Evolutionary conservation across 1,284 basidiomycete genomes (phyloP).

Genomic region (Ganoderma multipileum): DNA sequence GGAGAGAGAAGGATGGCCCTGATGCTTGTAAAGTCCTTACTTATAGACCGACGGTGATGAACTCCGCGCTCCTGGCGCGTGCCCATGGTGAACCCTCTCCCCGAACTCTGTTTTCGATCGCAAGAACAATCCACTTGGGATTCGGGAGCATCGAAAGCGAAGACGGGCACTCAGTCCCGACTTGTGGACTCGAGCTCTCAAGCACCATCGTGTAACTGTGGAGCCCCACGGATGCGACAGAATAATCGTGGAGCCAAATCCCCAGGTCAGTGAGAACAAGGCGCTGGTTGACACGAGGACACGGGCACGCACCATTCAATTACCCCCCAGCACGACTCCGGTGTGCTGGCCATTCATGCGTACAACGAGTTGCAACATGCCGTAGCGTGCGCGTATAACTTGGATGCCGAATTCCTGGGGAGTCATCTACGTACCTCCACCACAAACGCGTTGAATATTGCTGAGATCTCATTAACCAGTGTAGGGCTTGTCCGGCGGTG

Average conservation of each 20-base stretch:
- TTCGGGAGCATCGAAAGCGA: neutral
- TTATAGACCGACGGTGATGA: constrained; percentile 26
- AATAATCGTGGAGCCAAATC: neutral
- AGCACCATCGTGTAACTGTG: neutral
- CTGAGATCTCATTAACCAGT: neutral
- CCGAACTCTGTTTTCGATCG: neutral
- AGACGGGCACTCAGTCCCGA: neutral
- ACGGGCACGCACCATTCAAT: neutral
- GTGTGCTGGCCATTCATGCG: neutral
- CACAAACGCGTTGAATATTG: neutral
- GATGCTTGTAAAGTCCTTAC: neutral
- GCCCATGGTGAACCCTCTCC: constrained; percentile 1
- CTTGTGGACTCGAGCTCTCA: neutral
- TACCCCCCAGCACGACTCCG: neutral
- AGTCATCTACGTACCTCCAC: neutral
- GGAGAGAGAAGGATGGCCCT: neutral
- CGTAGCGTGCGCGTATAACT: neutral
- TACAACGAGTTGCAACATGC: neutral
- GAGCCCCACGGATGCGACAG: neutral
- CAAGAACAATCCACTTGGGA: neutral
- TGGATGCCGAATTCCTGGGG: neutral
- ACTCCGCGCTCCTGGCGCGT: constrained; percentile 26
- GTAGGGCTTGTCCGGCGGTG: neutral
- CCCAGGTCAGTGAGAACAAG: neutral
- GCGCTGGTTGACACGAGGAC: neutral